These are phyloP conservation scores for Pulveroboletus ravenelii DNA, from an alignment of 768 basidiomycete genomes.

Conservation along the genomic window DNA sequence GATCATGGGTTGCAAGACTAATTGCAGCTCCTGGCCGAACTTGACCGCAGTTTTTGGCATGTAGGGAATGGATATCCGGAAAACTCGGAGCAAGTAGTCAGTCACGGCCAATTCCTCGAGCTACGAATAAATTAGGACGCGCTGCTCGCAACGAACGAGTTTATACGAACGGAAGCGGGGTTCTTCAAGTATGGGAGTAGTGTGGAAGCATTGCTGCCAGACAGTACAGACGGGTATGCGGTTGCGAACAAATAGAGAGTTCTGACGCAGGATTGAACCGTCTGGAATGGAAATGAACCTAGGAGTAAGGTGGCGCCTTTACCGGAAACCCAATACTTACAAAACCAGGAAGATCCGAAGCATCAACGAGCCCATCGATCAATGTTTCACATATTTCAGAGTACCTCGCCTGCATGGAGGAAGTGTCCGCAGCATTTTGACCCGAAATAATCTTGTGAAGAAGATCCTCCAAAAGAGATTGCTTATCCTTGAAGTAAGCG, in stretches of 20 bases:
- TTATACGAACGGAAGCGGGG: conserved; percentile 59
- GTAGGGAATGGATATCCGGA: conserved; percentile 75
- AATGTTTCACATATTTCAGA: conserved; percentile 77
- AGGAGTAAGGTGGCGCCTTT: neutral
- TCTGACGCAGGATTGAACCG: conserved; percentile 76
- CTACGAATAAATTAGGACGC: conserved; percentile 35
- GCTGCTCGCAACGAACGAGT: neutral
- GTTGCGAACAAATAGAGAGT: conserved; percentile 80
- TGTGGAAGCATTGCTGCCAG: conserved; percentile 75
- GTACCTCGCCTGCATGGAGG: conserved; percentile 61
- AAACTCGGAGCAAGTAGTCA: conserved; percentile 86
- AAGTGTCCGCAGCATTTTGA: conserved; percentile 54
- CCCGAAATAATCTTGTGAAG: conserved; percentile 77
- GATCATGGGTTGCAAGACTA: conserved; percentile 84
- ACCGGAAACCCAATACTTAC: conserved; percentile 39
- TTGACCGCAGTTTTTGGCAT: conserved; percentile 88
- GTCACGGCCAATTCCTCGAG: conserved; percentile 77
- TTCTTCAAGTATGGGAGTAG: conserved; percentile 89
- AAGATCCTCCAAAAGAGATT: conserved; percentile 79
- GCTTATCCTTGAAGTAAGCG: conserved; percentile 75
- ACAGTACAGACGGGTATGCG: conserved; percentile 81
- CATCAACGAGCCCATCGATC: conserved; percentile 87
- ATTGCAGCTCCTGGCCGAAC: conserved; percentile 84
- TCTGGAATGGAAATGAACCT: conserved; percentile 38
- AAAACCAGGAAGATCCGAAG: conserved; percentile 71